Evolutionary conservation across 345 rosid species (phyloP), one percentile per base, ranked within the genome.

Genomic region (Lagerstroemia speciosa): DNA sequence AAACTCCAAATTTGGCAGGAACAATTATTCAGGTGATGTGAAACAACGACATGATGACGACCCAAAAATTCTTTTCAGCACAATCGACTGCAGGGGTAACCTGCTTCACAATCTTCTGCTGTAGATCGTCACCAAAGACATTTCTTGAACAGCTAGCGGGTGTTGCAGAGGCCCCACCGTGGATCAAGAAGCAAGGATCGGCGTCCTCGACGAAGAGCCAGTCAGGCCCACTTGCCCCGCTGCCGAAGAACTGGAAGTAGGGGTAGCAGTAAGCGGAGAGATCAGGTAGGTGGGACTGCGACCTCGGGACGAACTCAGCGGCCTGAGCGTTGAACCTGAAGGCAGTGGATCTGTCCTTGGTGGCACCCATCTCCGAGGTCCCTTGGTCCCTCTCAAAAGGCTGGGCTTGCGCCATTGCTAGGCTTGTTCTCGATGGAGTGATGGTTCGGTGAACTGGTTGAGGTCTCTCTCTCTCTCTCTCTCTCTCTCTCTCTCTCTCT

Each of bases 241-340:
- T 46, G 11, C 83, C 86, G 30, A 84, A 79, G 67, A 88, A 88
- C 43, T 88, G 86, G 45, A 84, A 84, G 40, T 81, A 88, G 12
- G 97, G 96, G 63, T 83, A 88, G 60, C 80, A 84, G 79, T 83
- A 87, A 22, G 93, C 93, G 16, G 96, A 82, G 37, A 65, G 87
- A 53, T 0, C 84, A 81, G 76, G 78, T 19, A 65, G 67, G 57
- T 83, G 84, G 58, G 80, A 30, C 32, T 78, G 89, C 33, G 63
- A 67, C 83, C 57, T 0, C 78, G 84, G 76, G 79, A 91, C 86
- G 41, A 94, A 94, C 41, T 94, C 99, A 0, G 98, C 92, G 14
- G 98, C 98, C 30, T 87, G 90, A 1, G 85, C 99, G 68, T 94
- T 94, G 83, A 94, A 91, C 78, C 86, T 92, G 85, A 94, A 94